A percentile compares a stretch with the other conserved stretches of the same genome.
Conservation (phyloP, 495 filamentous ascomycete species). For the Aspergillus baeticus region DNA sequence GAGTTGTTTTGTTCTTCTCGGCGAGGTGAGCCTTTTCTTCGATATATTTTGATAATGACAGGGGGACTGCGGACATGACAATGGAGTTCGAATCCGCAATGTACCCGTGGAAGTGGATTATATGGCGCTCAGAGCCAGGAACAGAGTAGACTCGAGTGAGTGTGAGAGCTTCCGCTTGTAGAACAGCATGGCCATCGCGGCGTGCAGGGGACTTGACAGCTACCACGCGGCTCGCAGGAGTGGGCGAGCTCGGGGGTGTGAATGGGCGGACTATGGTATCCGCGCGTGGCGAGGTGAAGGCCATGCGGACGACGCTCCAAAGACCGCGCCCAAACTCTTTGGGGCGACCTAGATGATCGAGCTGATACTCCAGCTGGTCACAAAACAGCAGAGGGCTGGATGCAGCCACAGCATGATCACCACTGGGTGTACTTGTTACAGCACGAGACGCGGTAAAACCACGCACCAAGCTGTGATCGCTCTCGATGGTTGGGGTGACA, state of each 20-base stretch:
- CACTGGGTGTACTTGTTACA: neutral
- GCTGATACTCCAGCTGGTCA: conserved; percentile 36
- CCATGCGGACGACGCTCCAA: conserved; percentile 63
- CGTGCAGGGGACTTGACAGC: conserved; percentile 57
- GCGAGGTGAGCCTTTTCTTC: conserved; percentile 34
- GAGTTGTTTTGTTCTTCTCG: conserved; percentile 34
- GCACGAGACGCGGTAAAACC: conserved; percentile 1
- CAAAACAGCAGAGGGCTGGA: conserved; percentile 26
- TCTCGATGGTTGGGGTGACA: conserved; percentile 35
- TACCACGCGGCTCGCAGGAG: conserved; percentile 31
- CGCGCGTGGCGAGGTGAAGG: conserved; percentile 17
- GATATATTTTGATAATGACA: conserved; percentile 50
- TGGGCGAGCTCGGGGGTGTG: conserved; percentile 52
- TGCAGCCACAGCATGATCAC: neutral
- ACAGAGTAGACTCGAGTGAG: conserved; percentile 47
- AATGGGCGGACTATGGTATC: conserved; percentile 6
- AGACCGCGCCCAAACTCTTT: conserved; percentile 55
- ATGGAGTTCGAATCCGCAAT: conserved; percentile 47
- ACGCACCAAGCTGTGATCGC: conserved; percentile 17
- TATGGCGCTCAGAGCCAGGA: conserved; percentile 32
- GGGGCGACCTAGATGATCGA: conserved; percentile 24
- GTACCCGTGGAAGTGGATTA: conserved; percentile 58
- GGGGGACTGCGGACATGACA: conserved; percentile 52
- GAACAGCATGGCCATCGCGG: conserved; percentile 46
- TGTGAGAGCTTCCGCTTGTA: conserved; percentile 51